Percentiles rank a stretch among this genome's conserved stretches.
phyloP scores from a whole-genome alignment of 2,329 filamentous ascomycete genomes.

The Alternaria brassicicola region DNA sequence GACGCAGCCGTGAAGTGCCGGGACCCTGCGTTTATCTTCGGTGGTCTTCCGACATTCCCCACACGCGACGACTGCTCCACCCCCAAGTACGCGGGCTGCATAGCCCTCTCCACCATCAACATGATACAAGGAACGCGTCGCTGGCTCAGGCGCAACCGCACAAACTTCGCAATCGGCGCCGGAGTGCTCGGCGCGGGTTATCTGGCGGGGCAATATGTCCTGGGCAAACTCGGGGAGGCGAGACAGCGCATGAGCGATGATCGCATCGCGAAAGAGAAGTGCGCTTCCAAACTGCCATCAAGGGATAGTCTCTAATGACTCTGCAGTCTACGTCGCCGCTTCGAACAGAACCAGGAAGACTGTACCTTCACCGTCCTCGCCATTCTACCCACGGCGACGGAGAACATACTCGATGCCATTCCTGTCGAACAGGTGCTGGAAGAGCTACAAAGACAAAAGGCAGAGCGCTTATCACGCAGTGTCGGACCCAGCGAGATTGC shows the following conservation, averaged over 20 bases:
- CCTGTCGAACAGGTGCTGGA: constrained; percentile 92
- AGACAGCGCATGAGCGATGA: constrained; percentile 97
- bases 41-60: constrained; percentile 3
- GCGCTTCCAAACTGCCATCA: constrained; percentile 39
- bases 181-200: constrained; percentile 90
- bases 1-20: constrained; percentile 14
- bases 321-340: constrained; percentile 83
- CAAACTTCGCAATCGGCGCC: constrained; percentile 83
- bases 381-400: constrained; percentile 86
- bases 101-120: constrained; percentile 7
- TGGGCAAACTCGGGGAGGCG: constrained; percentile 89
- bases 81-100: constrained; percentile 3
- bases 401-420: constrained; percentile 84
- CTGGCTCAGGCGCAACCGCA: constrained; percentile 93
- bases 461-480: constrained; percentile 68
- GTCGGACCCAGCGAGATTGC: constrained; percentile 62
- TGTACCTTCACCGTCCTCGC: constrained; percentile 98
- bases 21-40: constrained; percentile 7
- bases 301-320: constrained; percentile 1
- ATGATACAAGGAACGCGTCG: constrained; percentile 78
- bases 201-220: constrained; percentile 87
- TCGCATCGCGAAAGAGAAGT: constrained; percentile 97
- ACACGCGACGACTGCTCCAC: constrained; percentile 25
- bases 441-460: constrained; percentile 93
- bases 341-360: constrained; percentile 98